These are phyloP conservation scores for Microcos paniculata DNA, from an alignment of 345 rosid species.

Conservation along the genomic window DNA sequence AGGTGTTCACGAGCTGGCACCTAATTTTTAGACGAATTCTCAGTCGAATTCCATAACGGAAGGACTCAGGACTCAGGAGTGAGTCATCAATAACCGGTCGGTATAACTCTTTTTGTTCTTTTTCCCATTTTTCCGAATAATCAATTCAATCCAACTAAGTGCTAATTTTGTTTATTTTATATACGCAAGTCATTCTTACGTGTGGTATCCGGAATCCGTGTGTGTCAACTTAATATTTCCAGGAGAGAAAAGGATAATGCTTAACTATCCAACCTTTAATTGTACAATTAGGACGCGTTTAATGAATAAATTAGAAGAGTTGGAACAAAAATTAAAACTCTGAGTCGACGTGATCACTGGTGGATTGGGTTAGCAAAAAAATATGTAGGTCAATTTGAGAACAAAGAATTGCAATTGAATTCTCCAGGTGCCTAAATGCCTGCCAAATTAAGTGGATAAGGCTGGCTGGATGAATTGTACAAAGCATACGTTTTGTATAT, in stretches of 20 bases:
- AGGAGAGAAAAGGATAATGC: background rate
- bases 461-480: background rate
- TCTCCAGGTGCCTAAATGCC: background rate
- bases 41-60: background rate
- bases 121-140: too few species aligned
- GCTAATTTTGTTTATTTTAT: too few species aligned
- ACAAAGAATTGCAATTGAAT: background rate
- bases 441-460: background rate
- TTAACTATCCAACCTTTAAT: background rate
- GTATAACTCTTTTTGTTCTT: too few species aligned
- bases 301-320: background rate
- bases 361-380: background rate
- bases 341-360: too few species aligned
- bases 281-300: too few species aligned
- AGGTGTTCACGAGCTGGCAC: background rate
- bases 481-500: background rate
- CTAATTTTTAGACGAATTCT: background rate
- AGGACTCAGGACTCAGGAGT: background rate
- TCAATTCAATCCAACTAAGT: too few species aligned
- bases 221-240: background rate
- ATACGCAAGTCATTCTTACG: too few species aligned
- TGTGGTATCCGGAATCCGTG: background rate
- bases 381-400: background rate
- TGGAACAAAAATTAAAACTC: background rate
- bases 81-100: background rate